Evolutionary conservation across 2,329 filamentous ascomycete species (phyloP), one percentile per base, ranked within the genome.

Genomic region (Diaporthe destruens): DNA sequence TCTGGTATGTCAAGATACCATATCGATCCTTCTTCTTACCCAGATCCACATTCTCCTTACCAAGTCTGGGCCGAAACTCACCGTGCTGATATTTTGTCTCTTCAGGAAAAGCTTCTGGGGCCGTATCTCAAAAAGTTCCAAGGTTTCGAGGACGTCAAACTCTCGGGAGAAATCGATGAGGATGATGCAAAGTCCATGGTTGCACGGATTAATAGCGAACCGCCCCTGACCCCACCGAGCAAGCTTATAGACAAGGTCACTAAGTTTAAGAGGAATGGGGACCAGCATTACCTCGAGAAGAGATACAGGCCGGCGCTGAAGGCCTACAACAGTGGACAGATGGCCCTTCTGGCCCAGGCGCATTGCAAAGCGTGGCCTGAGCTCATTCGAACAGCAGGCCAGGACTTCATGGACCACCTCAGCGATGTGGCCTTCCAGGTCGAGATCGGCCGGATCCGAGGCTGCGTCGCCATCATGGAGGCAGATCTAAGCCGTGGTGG

Each of bases 341-440:
- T 14, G 1, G 2, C 5, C 1, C 2, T 57, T 4, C 1, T 39
- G 4, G 20, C 14, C 2, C n/a, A 9, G 5, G 8, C 6, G 6
- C 39, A 11, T 6, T 11, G 14, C 55, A 25, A 8, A 8, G n/a
- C n/a, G 6, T 57, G 55, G 55, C 34, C 55, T 14, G 3, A 1
- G 7, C 6, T 39, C 55, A 42, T 39, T 18, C n/a, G 39, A 34
- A n/a, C 12, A 12, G 34, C 11, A 6, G 55, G 55, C 1, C 16
- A 9, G 34, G 14, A 42, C 11, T 57, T 39, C 34, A 25, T 6
- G 2, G 6, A 57, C 55, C 20, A 34, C 3, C 6, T 57, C 55
- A 42, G 29, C 34, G 55, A 42, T 3, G 8, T 57, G 55, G 20
- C 32, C n/a, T 57, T 57, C 55, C n/a, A 57, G 34, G 16, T 39